Evolutionary conservation across 225 moss, liverwort and hornwort genomes (phyloP).

Genomic region (Polytrichum formosum): DNA sequence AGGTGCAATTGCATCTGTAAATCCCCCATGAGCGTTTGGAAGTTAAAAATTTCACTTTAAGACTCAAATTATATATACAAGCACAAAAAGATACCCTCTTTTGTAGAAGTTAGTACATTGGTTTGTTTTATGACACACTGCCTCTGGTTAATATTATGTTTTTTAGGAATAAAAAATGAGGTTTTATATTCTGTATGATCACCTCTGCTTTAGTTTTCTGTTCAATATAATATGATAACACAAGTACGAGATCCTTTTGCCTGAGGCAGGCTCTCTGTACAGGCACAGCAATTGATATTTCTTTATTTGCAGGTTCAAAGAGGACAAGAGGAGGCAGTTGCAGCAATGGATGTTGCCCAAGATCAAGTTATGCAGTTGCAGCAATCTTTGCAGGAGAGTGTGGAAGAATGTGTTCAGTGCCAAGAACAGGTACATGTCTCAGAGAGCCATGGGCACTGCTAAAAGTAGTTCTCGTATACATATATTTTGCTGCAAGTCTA

Average conservation of each 20-base stretch:
- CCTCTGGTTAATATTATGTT: too few species aligned
- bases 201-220: background rate
- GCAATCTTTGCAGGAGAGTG: constrained; percentile 32
- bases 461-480: background rate
- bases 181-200: background rate
- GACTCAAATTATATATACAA: too few species aligned
- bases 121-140: too few species aligned
- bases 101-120: too few species aligned
- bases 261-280: background rate
- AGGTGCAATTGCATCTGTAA: constrained; percentile 34
- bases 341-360: constrained; percentile 45
- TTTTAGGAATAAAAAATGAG: background rate
- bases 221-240: too few species aligned
- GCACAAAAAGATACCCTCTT: too few species aligned
- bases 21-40: too few species aligned
- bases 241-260: background rate
- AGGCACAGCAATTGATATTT: background rate
- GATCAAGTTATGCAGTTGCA: constrained; percentile 43
- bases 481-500: too few species aligned
- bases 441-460: background rate
- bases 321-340: constrained; percentile 34
- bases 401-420: constrained; percentile 22
- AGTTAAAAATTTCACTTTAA: too few species aligned
- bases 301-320: constrained; percentile 46
- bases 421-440: constrained; percentile 9